Evolutionary conservation across 805 yeast species (phyloP), one percentile per base, ranked within the genome.

Genomic region (Teunomyces gatunensis): DNA sequence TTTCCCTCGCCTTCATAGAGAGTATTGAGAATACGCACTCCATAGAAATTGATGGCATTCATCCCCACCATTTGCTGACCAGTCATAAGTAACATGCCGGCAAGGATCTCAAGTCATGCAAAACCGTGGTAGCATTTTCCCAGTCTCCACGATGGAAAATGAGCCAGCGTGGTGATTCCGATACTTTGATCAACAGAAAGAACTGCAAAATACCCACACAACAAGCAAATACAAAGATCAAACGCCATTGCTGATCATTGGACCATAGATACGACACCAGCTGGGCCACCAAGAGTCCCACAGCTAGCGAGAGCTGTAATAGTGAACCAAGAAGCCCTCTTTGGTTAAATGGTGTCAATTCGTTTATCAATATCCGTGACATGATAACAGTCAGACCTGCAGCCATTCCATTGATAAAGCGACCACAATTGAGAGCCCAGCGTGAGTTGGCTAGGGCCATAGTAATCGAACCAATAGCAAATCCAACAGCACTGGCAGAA

Each of bases 151-250:
- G 51, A 29, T 58, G 55, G 42, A 65, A 50, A n/a, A 72, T 56
- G 12, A 71, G 54, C 77, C 77, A 73, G 54, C 71, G 72, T 2
- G 77, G 77, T 21, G 73, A 67, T 51, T 73, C 77, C 1, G 59
- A 59, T 3, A 65, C 64, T 5, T 73, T 60, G 53, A 68, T 68
- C n/a, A 70, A 51, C 20, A 64, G 53, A 2, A 57, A 17, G 45
- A 65, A 67, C 47, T 69, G 73, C 27, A 56, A 28, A 1, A 61
- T 36, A 0, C 63, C 72, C 12, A 70, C 44, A 0, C 46, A 28
- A 10, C 56, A 51, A 1, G 67, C 67, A 42, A 62, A 50, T 7
- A 56, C 49, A 47, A 70, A 72, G 6, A 72, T 54, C 28, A 47
- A 43, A 34, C 76, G 59, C 77, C 77, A 73, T 47, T 68, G 66